Percentiles rank a stretch among this genome's conserved stretches.
phyloP scores from a whole-genome alignment of 1,139 yeast species.

The Lodderomyces jiufengensis region DNA sequence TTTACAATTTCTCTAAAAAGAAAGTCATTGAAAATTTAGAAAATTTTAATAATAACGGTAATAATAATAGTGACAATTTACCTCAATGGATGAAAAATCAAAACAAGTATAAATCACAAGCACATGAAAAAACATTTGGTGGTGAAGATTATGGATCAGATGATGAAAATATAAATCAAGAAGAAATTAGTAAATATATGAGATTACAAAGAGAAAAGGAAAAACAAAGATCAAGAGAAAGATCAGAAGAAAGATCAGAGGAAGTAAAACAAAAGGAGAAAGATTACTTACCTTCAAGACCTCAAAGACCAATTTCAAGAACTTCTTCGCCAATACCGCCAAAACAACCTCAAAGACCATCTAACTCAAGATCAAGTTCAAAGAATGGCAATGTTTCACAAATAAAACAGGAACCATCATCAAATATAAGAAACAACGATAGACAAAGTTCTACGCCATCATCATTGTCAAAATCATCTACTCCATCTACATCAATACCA shows the following conservation, averaged over 20 bases:
- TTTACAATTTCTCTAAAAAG: constrained; percentile 58
- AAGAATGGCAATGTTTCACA: too few species aligned
- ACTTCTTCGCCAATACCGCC: too few species aligned
- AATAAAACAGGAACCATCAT: too few species aligned
- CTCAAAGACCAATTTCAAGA: neutral
- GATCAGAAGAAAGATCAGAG: constrained; percentile 17
- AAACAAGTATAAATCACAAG: constrained; percentile 43
- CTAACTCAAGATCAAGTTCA: neutral
- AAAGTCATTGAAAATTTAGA: constrained; percentile 65
- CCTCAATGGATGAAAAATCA: constrained; percentile 83
- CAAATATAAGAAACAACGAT: too few species aligned
- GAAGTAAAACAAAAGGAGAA: neutral
- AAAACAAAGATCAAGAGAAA: constrained; percentile 28
- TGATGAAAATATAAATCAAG: constrained; percentile 42
- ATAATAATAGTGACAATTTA: constrained; percentile 30
- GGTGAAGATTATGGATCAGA: constrained; percentile 45
- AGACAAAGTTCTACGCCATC: too few species aligned
- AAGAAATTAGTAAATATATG: constrained; percentile 39
- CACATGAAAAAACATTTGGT: constrained; percentile 32
- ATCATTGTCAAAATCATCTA: neutral
- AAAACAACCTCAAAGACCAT: constrained; percentile 2
- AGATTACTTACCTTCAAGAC: neutral
- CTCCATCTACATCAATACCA: constrained; percentile 1
- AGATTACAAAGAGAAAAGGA: constrained; percentile 38
- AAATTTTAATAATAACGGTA: constrained; percentile 42